Base-by-base conservation (phyloP, 2,329 filamentous ascomycete genomes). In the Madurella mycetomatis region DNA sequence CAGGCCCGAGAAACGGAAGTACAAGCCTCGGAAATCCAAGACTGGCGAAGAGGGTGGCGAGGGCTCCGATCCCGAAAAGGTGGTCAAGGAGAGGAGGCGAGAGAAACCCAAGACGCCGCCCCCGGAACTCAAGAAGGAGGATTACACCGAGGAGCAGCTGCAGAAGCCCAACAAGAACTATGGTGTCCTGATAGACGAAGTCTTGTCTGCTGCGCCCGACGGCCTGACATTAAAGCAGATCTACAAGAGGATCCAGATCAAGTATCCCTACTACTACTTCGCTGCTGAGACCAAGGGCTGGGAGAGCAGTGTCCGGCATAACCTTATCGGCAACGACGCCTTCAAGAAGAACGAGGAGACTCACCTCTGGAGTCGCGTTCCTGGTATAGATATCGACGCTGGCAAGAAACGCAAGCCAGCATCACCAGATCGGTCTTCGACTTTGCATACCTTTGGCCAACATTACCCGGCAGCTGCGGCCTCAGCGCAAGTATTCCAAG, bases 31-130 rank as follows among this genome's bases (percentile, higher is more conserved):
- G 50, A 85, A 68, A 56, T 60, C 65, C 17, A 67, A 66, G 64
- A 64, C 59, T 17, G 69, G 70, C n/a, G 76, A 79, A 31, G 81
- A 79, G 31, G 76, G 72, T 7, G 25, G 25, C 55, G 79, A 81
- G 60, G 80, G 76, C 7, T 79, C 81, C 60, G 78, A 69, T 16
- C 64, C 72, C n/a, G 80, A 83, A 61, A 75, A 75, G 59, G 72
- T 76, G n/a, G 72, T 75, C 50, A 78, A 76, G 54, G 77, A 82
- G 64, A 82, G 82, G 73, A 81, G 83, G 65, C 75, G 81, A 50
- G 84, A 83, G 71, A 84, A 83, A 64, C 79, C 79, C 30, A 84
- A 83, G 65, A 83, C 81, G n/a, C 81, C 81, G 9, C 81, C 81
- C 3, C 65, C 84, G 58, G 74, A 80, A 58, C 75, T 84, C 59